Percentiles rank a stretch among this genome's conserved stretches.
phyloP scores from a whole-genome alignment of 208 protist genomes.

The Trypanosoma brucei region DNA sequence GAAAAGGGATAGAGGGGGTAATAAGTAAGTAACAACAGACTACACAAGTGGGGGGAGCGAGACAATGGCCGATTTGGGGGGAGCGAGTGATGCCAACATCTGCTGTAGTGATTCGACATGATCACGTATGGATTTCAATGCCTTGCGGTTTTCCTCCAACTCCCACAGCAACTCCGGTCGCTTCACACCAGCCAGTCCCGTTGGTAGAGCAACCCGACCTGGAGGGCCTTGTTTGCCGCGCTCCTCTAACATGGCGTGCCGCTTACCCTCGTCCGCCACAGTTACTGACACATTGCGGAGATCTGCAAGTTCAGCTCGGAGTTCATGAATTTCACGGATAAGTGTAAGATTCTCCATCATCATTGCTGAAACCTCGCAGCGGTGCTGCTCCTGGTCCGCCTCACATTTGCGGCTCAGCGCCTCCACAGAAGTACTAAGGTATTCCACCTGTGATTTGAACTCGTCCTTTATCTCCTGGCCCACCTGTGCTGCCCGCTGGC shows the following conservation, averaged over 20 bases:
- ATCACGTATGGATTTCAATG: slow-evolving; percentile 74
- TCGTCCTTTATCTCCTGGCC: slow-evolving; percentile 82
- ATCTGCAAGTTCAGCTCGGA: slow-evolving; percentile 86
- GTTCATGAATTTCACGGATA: slow-evolving; percentile 94
- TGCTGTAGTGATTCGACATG: slow-evolving; percentile 79
- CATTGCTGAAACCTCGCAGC: slow-evolving; percentile 85
- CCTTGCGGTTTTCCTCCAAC: slow-evolving; percentile 77
- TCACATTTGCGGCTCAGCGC: slow-evolving; percentile 89
- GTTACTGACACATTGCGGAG: slow-evolving; percentile 51
- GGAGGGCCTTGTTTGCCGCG: not conserved
- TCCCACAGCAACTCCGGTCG: slow-evolving; percentile 37
- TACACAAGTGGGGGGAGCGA: slow-evolving; percentile 11
- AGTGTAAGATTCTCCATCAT: slow-evolving; percentile 95
- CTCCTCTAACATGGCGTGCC: slow-evolving; percentile 1
- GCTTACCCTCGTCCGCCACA: slow-evolving; percentile 47
- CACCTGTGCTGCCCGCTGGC: slow-evolving; percentile 55
- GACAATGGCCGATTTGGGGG: not conserved
- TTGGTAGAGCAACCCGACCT: not conserved
- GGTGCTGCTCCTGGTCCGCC: slow-evolving; percentile 87
- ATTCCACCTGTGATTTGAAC: slow-evolving; percentile 89
- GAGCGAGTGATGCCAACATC: slow-evolving; percentile 22
- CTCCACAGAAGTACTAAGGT: slow-evolving; percentile 90
- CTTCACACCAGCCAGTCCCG: not conserved
- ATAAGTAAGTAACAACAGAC: slow-evolving; percentile 9
- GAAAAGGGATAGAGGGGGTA: slow-evolving; percentile 2